Percentiles rank a stretch among this genome's conserved stretches.
phyloP scores from a whole-genome alignment of 176 grass and related monocot species.

The Zea luxurians region DNA sequence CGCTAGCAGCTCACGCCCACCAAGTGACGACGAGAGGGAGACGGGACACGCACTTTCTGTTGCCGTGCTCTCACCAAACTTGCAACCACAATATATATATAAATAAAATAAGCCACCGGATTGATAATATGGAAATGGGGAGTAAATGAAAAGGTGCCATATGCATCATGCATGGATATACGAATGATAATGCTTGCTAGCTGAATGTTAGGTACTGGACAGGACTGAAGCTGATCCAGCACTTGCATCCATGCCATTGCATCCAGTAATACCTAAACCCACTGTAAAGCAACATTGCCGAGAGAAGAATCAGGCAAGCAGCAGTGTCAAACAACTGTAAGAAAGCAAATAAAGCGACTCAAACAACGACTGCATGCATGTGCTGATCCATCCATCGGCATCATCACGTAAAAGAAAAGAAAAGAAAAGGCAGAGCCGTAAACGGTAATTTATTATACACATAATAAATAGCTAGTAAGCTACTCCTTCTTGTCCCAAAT shows the following conservation, averaged over 20 bases:
- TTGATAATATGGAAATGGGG: not conserved
- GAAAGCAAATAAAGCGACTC: no score
- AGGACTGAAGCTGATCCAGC: no score
- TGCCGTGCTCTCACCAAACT: constrained; percentile 17
- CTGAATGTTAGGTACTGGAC: not conserved
- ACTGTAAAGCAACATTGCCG: no score
- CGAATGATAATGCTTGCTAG: not conserved
- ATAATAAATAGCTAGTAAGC: no score
- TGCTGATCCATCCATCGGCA: not conserved
- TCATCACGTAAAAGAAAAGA: not conserved
- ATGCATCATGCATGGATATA: not conserved
- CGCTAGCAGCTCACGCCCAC: not conserved
- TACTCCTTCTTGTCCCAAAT: no score
- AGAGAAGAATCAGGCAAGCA: no score
- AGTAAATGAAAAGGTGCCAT: not conserved
- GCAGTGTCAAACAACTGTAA: no score
- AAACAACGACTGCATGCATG: no score
- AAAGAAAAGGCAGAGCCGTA: not conserved
- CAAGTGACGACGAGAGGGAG: not conserved
- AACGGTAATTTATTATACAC: no score
- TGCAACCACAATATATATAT: not conserved
- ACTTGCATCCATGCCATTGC: no score
- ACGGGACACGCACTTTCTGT: not conserved
- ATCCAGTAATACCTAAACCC: no score
- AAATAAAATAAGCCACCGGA: not conserved